These are phyloP conservation scores for Coemansia sp. DNA, from an alignment of 192 early-diverging fungal species.

Conservation along the genomic window DNA sequence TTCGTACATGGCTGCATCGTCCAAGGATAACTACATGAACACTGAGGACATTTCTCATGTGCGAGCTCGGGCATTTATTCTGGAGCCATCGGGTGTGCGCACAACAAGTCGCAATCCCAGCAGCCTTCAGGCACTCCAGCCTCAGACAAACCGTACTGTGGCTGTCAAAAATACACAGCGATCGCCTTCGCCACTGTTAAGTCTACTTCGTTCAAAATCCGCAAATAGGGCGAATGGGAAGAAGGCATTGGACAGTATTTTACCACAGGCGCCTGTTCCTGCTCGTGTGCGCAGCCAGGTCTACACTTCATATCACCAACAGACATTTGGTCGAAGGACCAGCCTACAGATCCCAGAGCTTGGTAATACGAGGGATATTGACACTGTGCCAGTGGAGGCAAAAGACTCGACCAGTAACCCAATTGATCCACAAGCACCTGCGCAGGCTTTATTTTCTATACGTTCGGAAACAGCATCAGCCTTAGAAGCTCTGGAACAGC, in stretches of 20 bases:
- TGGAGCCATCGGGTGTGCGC: constrained; percentile 59
- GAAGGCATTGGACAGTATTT: neutral
- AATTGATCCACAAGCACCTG: constrained; percentile 15
- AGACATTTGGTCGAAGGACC: constrained; percentile 21
- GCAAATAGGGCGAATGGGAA: constrained; percentile 4
- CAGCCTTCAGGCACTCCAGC: constrained; percentile 26
- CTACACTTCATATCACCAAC: constrained; percentile 46
- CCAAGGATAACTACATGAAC: constrained; percentile 51
- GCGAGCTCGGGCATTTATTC: constrained; percentile 59
- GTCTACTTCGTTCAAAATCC: constrained; percentile 15
- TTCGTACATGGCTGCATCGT: constrained; percentile 43
- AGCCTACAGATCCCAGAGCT: constrained; percentile 31
- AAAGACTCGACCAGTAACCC: neutral
- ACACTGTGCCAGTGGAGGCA: neutral
- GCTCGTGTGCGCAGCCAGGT: constrained; percentile 50
- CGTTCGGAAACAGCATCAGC: constrained; percentile 42
- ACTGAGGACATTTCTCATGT: constrained; percentile 42
- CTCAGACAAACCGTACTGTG: neutral
- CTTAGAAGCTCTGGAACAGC: constrained; percentile 9
- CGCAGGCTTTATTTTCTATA: constrained; percentile 34
- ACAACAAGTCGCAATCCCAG: constrained; percentile 30
- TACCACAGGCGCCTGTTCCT: constrained; percentile 35
- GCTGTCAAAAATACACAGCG: constrained; percentile 6
- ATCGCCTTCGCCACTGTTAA: constrained; percentile 22
- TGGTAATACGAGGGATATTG: neutral